These are phyloP conservation scores for Cairneyella variabilis DNA, from an alignment of 495 filamentous ascomycete species.

Conservation along the genomic window DNA sequence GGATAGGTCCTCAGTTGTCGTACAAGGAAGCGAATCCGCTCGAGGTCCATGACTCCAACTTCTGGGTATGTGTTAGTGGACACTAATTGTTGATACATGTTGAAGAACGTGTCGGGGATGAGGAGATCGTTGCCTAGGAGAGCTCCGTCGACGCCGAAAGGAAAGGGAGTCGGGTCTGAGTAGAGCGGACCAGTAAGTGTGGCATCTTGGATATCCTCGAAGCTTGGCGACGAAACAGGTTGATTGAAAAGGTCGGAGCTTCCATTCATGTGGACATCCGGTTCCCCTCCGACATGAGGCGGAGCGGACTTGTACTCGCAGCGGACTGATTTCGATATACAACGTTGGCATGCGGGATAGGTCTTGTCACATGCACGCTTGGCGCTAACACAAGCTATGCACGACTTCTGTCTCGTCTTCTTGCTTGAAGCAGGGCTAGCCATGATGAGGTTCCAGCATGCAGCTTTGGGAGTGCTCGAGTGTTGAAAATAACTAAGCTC, in stretches of 20 bases:
- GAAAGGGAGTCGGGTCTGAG: no score
- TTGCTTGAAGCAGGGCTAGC: no score
- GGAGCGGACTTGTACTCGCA: conserved; percentile 4
- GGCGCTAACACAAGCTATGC: conserved; percentile 2
- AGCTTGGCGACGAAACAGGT: no score
- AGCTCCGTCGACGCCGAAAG: no score
- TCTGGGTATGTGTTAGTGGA: no score
- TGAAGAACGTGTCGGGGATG: no score
- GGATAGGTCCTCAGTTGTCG: conserved; percentile 3
- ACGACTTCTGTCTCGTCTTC: conserved; percentile 9
- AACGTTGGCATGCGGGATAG: neutral
- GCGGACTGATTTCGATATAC: neutral
- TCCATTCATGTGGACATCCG: neutral
- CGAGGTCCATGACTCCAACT: conserved; percentile 4
- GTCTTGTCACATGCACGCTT: conserved; percentile 7
- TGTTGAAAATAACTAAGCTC: no score
- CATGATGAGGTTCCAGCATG: no score
- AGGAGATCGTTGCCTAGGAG: no score
- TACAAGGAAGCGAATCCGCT: neutral
- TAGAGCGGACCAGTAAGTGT: no score
- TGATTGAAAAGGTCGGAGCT: neutral
- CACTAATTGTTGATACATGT: neutral
- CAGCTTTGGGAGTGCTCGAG: no score
- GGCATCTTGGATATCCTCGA: no score
- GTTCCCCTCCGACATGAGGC: neutral